Base-by-base conservation (phyloP, 768 basidiomycete genomes). In the Sporobolomyces phaffii region DNA sequence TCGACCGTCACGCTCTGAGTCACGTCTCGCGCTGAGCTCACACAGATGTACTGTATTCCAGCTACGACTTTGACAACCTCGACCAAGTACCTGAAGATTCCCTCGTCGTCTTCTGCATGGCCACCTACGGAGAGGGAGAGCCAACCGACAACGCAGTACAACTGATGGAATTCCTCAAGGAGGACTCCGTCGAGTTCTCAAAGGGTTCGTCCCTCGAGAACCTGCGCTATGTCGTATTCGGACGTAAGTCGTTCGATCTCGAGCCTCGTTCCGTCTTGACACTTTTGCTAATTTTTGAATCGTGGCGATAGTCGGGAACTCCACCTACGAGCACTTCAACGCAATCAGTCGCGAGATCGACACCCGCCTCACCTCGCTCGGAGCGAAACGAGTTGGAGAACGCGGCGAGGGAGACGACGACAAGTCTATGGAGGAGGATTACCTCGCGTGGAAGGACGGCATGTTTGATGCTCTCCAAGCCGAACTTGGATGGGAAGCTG, bases 391-490 rank as follows among this genome's bases (percentile, higher is more conserved):
- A 58, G 88, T 98, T 40, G 92, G 92, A 47, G 86, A 87, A 76
- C 82, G 87, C 43, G 94, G 94, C 14, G 93, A 98, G 78, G 94
- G 94, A 70, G 96, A 99, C 75, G 94, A 99, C 76, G 96, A 99
- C 79, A 96, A 96, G 82, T 91, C 89, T 76, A 97, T 99, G 93
- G 94, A 99, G 78, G 94, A 99, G 80, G 94, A 99, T 78, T 99
- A 98, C 77, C 84, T 99, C 17, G 92, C 90, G 74, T 99, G 94
- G 94, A 99, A 98, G 78, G 94, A 99, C 75, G 83, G 82, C 73
- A 93, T 98, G 92, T 98, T 92, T 89, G 86, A 88, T 22, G 85
- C 86, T 7, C 90, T 98, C 67, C 83, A 91, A n/a, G 77, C 81
- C 61, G 83, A 83, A 26, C 83, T 97, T 83, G 83, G 83, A 58